phyloP scores from a whole-genome alignment of 192 early-diverging fungal species.

The Backusella macrospora region DNA sequence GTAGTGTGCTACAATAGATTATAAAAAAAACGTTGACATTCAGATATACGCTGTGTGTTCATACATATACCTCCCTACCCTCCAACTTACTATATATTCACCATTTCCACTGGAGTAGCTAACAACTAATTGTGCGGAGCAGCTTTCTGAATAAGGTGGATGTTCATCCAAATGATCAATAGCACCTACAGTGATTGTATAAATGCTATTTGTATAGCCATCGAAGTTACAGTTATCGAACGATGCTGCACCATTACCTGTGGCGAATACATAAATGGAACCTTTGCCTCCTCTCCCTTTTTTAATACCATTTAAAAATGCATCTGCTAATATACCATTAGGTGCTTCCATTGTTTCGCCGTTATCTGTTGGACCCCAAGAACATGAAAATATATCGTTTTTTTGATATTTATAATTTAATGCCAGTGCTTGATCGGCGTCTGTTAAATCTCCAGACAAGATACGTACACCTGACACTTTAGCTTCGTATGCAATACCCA shows the following conservation, averaged over 20 bases:
- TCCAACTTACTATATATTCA: conserved; percentile 73
- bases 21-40: not conserved
- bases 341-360: conserved; percentile 80
- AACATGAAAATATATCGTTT: conserved; percentile 88
- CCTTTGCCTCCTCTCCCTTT: conserved; percentile 78
- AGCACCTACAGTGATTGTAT: conserved; percentile 93
- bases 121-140: conserved; percentile 85
- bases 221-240: conserved; percentile 96
- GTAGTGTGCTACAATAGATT: conserved; percentile 65
- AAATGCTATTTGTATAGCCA: conserved; percentile 95
- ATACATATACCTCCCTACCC: not conserved
- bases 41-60: not conserved
- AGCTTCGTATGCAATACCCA: conserved; percentile 79
- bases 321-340: conserved; percentile 66
- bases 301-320: conserved; percentile 72
- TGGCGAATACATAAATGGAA: conserved; percentile 91
- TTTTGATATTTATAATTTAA: conserved; percentile 79
- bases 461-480: conserved; percentile 79
- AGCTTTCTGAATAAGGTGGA: conserved; percentile 87
- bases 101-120: conserved; percentile 82
- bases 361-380: conserved; percentile 86
- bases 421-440: conserved; percentile 79
- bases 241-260: conserved; percentile 82
- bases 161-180: conserved; percentile 75
- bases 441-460: conserved; percentile 75